Evolutionary conservation across 495 filamentous ascomycete genomes (phyloP), one percentile per base, ranked within the genome.

Genomic region (Podospora pseudoanserina): DNA sequence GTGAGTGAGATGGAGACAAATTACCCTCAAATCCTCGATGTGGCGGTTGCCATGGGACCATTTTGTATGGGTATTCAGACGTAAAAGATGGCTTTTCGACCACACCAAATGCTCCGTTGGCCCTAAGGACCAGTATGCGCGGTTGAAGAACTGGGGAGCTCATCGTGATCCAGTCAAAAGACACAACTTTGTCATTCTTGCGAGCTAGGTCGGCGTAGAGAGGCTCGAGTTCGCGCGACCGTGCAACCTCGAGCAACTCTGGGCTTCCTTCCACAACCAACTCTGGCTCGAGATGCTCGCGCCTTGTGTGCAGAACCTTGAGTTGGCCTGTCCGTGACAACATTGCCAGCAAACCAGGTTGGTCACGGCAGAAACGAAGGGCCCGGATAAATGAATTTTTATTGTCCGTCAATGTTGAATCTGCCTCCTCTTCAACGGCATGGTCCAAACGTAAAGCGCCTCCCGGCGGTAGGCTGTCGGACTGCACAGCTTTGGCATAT

Each of bases 91-190:
- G 87, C 69, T 88, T 87, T 65, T 87, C 86, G 7, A 91, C 70
- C 26, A 93, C 85, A 18, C 87, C 87, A 59, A 93, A 83, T 3
- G 81, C 76, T n/a, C 90, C 88, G 74, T 87, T 88, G 5, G 87
- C 88, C 59, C 89, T 84, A 18, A 94, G 79, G 5, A 89, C 87
- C 68, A 96, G 80, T 44, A 87, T 83, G 60, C 87, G 86, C 23
- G 90, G 87, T 61, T 88, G 88, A 56, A 88, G 78, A 9, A 85
- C 79, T 2, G 84, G 83, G 59, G 79, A 85, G 20, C 88, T 79
- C 82, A 86, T 74, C 73, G 79, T 91, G 65, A 96, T 82, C 82
- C 92, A 96, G 73, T 97, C 94, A 76, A 96, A 97, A 1, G 90
- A 91, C 0, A 95, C 90, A 34, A 97, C 86, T 18, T 89, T 85